Evolutionary conservation across 2,329 filamentous ascomycete genomes (phyloP).

Genomic region (Aspergillus flavus): DNA sequence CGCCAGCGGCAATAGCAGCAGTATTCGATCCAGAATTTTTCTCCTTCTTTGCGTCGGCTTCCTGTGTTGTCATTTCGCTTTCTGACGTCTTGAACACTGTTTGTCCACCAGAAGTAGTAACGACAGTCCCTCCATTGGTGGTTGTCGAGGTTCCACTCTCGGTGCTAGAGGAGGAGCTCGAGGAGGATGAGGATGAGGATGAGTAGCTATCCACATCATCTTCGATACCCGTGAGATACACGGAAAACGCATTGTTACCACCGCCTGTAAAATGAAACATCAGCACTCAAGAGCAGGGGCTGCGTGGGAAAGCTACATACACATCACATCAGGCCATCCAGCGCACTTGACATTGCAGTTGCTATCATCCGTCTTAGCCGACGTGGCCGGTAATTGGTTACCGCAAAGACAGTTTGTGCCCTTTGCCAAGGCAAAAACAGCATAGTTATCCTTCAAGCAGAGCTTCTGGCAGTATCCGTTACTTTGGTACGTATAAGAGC

Average conservation of each 20-base stretch:
- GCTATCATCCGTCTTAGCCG: constrained; percentile 56
- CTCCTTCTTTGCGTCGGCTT: constrained; percentile 16
- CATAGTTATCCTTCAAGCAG: constrained; percentile 52
- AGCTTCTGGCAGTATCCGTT: constrained; percentile 57
- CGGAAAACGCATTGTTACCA: constrained; percentile 54
- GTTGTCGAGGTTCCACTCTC: constrained; percentile 39
- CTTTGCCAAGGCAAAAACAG: constrained; percentile 65
- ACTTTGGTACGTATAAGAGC: constrained; percentile 55
- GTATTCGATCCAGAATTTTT: constrained; percentile 61
- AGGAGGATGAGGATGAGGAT: constrained; percentile 27
- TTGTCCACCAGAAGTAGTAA: constrained; percentile 23
- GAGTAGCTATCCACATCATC: constrained; percentile 36
- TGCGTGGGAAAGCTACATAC: constrained; percentile 50
- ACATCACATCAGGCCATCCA: constrained; percentile 64
- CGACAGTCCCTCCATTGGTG: constrained; percentile 19
- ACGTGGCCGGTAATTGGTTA: constrained; percentile 63
- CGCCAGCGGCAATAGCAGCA: constrained; percentile 83
- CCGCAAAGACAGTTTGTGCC: constrained; percentile 74
- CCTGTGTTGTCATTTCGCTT: constrained; percentile 27
- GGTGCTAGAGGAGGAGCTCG: constrained; percentile 26
- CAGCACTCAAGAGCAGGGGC: background rate
- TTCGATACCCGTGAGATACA: constrained; percentile 55
- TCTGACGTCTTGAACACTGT: constrained; percentile 40
- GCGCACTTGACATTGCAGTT: constrained; percentile 69
- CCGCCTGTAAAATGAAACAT: constrained; percentile 53